A percentile compares a stretch with the other conserved stretches of the same genome.
Evolutionary conservation across 441 rosid genomes (phyloP).

Genomic region (Macaranga tanarius): DNA sequence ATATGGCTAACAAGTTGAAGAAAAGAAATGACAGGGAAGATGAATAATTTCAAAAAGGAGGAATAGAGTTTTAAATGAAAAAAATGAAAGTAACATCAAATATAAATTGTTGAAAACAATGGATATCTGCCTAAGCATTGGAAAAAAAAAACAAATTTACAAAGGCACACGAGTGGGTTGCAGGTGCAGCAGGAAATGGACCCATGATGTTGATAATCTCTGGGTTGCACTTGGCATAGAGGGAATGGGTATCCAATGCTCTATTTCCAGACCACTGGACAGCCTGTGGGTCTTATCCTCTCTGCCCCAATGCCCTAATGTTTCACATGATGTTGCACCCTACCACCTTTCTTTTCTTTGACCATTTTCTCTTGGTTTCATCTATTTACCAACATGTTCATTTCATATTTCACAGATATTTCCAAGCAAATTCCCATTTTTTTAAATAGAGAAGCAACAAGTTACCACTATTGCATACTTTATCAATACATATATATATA

Average conservation of each 20-base stretch:
- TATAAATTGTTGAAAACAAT: not conserved
- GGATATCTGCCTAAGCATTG: not conserved
- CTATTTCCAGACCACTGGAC: conserved; percentile 19
- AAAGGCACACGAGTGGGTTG: conserved; percentile 36
- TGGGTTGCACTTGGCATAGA: not conserved
- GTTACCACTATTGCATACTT: no score
- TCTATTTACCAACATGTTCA: no score
- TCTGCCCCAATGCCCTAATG: not conserved
- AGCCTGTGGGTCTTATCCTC: conserved; percentile 31
- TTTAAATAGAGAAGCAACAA: no score
- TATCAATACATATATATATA: no score
- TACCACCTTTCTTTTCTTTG: no score
- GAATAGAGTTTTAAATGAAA: not conserved
- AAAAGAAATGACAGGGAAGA: not conserved
- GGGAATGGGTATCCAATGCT: conserved; percentile 24
- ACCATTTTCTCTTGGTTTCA: no score
- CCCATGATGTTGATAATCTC: conserved; percentile 26
- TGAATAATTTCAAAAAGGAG: not conserved
- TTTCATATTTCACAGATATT: no score
- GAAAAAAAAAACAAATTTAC: not conserved
- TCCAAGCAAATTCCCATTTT: no score
- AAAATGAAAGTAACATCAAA: not conserved
- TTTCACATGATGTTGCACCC: not conserved
- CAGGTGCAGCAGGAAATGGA: conserved; percentile 26
- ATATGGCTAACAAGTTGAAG: not conserved